Percentiles rank a stretch among this genome's conserved stretches.
Evolutionary conservation across 2,329 filamentous ascomycete species (phyloP).

Genomic region (Penicillium psychrosexuale): DNA sequence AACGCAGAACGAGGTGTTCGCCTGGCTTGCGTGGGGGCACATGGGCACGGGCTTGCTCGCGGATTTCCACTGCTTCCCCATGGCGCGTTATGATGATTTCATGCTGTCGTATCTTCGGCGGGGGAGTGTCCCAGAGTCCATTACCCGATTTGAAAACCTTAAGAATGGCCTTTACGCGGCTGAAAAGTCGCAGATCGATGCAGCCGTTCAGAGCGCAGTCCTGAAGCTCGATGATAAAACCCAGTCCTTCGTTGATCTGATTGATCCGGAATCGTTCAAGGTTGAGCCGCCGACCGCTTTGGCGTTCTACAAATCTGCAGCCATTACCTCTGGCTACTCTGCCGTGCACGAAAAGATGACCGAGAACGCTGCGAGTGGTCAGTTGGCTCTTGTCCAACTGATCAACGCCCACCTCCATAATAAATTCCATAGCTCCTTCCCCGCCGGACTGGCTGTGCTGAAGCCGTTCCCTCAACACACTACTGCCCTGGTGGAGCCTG

Average conservation of each 20-base stretch:
- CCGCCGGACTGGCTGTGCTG: conserved; percentile 72
- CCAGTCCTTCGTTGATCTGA: conserved; percentile 62
- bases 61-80: conserved; percentile 78
- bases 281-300: conserved; percentile 67
- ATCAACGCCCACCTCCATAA: conserved; percentile 83
- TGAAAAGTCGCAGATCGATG: conserved; percentile 60
- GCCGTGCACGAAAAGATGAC: conserved; percentile 62
- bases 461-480: conserved; percentile 76
- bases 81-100: conserved; percentile 70
- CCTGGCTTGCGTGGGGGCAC: conserved; percentile 89
- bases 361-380: conserved; percentile 57
- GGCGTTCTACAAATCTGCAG: conserved; percentile 70
- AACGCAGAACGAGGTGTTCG: conserved; percentile 68
- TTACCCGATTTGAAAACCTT: conserved; percentile 66
- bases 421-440: conserved; percentile 77
- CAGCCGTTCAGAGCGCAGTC: conserved; percentile 61
- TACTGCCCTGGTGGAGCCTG: conserved; percentile 66
- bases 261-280: conserved; percentile 59
- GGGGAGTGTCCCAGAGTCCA: conserved; percentile 70
- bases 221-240: conserved; percentile 54
- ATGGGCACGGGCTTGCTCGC: conserved; percentile 82
- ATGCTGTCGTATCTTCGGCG: conserved; percentile 70
- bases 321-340: conserved; percentile 64
- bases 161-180: conserved; percentile 72
- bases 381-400: conserved; percentile 66